These are phyloP conservation scores for Aphanomyces astaci DNA, from an alignment of 352 stramenopile species.

Conservation along the genomic window DNA sequence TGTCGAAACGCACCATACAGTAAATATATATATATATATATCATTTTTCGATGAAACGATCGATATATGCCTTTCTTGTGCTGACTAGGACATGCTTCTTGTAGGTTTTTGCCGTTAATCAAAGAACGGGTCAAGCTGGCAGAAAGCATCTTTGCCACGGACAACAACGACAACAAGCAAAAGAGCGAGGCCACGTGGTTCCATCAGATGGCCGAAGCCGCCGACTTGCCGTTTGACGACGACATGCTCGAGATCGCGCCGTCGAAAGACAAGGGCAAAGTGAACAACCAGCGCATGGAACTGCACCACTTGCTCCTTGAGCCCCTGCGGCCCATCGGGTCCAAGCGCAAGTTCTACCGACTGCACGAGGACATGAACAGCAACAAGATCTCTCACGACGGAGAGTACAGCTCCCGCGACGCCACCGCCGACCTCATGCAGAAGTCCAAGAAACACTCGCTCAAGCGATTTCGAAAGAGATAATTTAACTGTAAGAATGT, in stretches of 20 bases:
- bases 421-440: constrained; percentile 56
- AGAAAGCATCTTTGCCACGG: constrained; percentile 71
- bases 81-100: too few species aligned
- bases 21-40: too few species aligned
- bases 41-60: too few species aligned
- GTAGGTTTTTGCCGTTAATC: constrained; percentile 45
- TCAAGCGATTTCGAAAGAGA: constrained; percentile 66
- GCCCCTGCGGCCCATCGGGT: constrained; percentile 67
- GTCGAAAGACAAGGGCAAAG: constrained; percentile 39
- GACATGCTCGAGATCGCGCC: constrained; percentile 48
- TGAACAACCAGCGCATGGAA: constrained; percentile 48
- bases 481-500: too few species aligned
- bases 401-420: constrained; percentile 71
- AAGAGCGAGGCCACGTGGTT: constrained; percentile 83
- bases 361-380: constrained; percentile 68
- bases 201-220: constrained; percentile 71
- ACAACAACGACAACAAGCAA: constrained; percentile 63
- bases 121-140: constrained; percentile 73
- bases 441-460: constrained; percentile 66
- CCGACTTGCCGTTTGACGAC: constrained; percentile 75
- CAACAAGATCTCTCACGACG: constrained; percentile 42
- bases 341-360: constrained; percentile 71
- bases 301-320: constrained; percentile 48
- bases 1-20: too few species aligned
- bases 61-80: too few species aligned